phyloP scores from a whole-genome alignment of 2,329 filamentous ascomycete species.

The Neophaeococcomyces mojaviensis region DNA sequence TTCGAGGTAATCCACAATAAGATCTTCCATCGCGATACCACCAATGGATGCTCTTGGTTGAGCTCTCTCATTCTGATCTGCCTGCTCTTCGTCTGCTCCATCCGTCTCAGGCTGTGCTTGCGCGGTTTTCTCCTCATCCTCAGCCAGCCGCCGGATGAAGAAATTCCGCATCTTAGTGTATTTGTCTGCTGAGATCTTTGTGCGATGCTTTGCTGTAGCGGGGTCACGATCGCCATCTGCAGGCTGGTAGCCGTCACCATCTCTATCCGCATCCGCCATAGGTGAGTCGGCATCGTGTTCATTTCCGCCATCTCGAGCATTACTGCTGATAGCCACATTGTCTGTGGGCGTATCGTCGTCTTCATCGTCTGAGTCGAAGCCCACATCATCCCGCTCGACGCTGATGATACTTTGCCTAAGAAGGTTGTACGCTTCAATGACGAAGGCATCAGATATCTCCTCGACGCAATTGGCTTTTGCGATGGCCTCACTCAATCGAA shows the following conservation, averaged over 20 bases:
- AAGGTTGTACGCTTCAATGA: slow-evolving; percentile 84
- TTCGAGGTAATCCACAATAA: slow-evolving; percentile 87
- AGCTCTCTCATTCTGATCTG: background rate
- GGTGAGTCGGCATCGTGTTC: slow-evolving; percentile 40
- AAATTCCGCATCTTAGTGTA: slow-evolving; percentile 86
- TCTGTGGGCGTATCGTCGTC: slow-evolving; percentile 37
- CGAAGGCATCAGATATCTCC: slow-evolving; percentile 76
- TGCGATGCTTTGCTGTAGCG: slow-evolving; percentile 42
- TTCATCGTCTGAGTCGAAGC: slow-evolving; percentile 71
- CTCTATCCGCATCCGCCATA: slow-evolving; percentile 45
- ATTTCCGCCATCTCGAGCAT: slow-evolving; percentile 38
- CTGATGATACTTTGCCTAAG: slow-evolving; percentile 92
- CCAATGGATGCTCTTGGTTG: background rate
- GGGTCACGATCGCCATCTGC: slow-evolving; percentile 30
- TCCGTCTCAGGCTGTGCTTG: slow-evolving; percentile 25
- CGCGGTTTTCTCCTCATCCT: slow-evolving; percentile 59
- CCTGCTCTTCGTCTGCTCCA: background rate
- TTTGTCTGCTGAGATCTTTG: slow-evolving; percentile 90
- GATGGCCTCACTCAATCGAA: slow-evolving; percentile 92
- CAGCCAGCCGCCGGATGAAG: slow-evolving; percentile 72
- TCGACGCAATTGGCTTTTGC: slow-evolving; percentile 95
- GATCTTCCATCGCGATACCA: slow-evolving; percentile 75
- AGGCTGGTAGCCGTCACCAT: slow-evolving; percentile 29
- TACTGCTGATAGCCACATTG: slow-evolving; percentile 44
- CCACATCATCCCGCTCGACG: slow-evolving; percentile 94